Base-by-base conservation (phyloP, 257 asterid species). In the Nicotiana knightiana region DNA sequence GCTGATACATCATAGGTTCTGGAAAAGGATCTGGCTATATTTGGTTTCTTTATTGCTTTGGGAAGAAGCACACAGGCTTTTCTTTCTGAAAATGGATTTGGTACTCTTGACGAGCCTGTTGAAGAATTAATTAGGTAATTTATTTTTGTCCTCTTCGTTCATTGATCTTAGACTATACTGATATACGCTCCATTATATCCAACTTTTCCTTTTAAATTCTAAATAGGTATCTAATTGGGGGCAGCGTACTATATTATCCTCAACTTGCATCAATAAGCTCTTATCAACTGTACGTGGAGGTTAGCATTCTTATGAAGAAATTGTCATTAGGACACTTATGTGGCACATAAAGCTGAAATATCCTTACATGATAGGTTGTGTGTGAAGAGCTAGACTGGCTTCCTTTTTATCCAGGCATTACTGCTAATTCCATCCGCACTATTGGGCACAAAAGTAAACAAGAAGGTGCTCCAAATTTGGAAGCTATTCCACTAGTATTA, bases 331-430 rank as follows among this genome's bases (percentile, higher is more conserved):
- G 82, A 80, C 70, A 39, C 82, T 24, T 80, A 58, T 63, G 57
- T 86, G 75, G 35, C 82, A 81, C 64, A 87, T 33, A 67, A 85
- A 80, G 43, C 84, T 87, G 82, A 85, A 61, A 79, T 21, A 54
- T 62, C 67, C 80, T 80, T 4, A 77, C 85, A 68, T 82, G 70
- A 89, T 91, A 96, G 99, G 98, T 96, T 86, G 98, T 94, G 37
- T 94, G 97, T 88, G 99, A 96, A 88, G 99, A 96, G 93, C 92
- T 96, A 81, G 99, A 94, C 76, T 94, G 99, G 98, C 94, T 96
- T 88, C 98, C 97, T 53, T 93, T 94, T 88, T 93, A 92, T 87
- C 98, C 98, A 78, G 98, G 97, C 84, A 81, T 54, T 81, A 89
- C 89, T 85, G 84, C 86, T 80, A 84, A 84, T 83, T 82, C 89